Conservation (phyloP, 805 yeast genomes). For the Metschnikowia cubensis region DNA sequence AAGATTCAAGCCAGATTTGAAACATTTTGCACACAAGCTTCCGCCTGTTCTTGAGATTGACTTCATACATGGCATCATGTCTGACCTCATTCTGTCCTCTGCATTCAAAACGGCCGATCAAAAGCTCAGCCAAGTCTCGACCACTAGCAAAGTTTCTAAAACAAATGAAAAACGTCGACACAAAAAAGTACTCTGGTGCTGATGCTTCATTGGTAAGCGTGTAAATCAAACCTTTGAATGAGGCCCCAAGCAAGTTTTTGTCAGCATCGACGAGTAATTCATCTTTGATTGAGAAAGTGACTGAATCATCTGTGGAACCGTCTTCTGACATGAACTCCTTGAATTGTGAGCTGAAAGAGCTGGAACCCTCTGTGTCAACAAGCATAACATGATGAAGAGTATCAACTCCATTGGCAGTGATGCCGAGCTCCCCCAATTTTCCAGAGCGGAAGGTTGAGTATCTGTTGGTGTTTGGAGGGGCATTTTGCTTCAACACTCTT, state of each 20-base stretch:
- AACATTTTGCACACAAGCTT: slow-evolving; percentile 64
- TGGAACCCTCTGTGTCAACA: slow-evolving; percentile 24
- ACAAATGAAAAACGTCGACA: slow-evolving; percentile 71
- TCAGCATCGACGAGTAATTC: slow-evolving; percentile 52
- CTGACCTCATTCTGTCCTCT: slow-evolving; percentile 29
- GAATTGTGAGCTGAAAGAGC: slow-evolving; percentile 32
- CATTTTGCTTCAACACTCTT: slow-evolving; percentile 20
- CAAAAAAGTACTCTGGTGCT: slow-evolving; percentile 63
- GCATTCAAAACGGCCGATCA: slow-evolving; percentile 20
- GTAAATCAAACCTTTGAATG: slow-evolving; percentile 63
- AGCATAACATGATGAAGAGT: slow-evolving; percentile 34
- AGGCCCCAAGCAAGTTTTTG: slow-evolving; percentile 60
- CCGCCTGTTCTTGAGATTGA: slow-evolving; percentile 53
- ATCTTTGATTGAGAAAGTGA: slow-evolving; percentile 22
- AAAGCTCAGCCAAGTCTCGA: slow-evolving; percentile 59
- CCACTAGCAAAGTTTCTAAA: slow-evolving; percentile 70
- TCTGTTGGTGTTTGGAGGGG: slow-evolving; percentile 29
- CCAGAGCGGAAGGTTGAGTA: slow-evolving; percentile 52
- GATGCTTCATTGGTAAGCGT: slow-evolving; percentile 62
- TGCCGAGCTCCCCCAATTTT: slow-evolving; percentile 43
- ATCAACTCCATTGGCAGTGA: slow-evolving; percentile 47
- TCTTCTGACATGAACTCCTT: slow-evolving; percentile 28
- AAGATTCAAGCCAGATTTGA: slow-evolving; percentile 84
- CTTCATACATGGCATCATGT: slow-evolving; percentile 29
- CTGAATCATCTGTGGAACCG: neutral